Conservation (phyloP, 768 basidiomycete genomes). For the Tulasnella sp. region DNA sequence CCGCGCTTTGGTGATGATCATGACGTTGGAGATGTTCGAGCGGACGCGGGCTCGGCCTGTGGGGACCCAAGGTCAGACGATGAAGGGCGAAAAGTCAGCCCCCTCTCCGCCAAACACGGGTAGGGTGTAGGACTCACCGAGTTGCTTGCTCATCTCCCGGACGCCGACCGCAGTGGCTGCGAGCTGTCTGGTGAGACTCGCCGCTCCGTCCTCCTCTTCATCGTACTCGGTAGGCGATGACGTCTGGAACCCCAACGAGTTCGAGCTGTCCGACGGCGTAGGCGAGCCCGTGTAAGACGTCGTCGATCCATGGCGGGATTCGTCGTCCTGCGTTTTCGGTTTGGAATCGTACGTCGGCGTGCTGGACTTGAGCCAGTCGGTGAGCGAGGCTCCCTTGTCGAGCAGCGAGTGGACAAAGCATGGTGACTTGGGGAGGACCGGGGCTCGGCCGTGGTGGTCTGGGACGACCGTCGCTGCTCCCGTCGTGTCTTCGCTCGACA, state of each 20-base stretch:
- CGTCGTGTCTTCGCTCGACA: background rate
- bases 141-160: conserved; percentile 96
- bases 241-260: conserved; percentile 13
- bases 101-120: too few relatives aligned
- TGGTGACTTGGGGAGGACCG: conserved; percentile 45
- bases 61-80: background rate
- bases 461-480: conserved; percentile 14
- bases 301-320: conserved; percentile 35
- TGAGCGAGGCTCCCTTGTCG: conserved; percentile 65
- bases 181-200: conserved; percentile 79
- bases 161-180: conserved; percentile 97
- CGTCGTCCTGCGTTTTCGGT: background rate
- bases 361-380: conserved; percentile 51
- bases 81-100: conserved; percentile 10
- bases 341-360: conserved; percentile 19
- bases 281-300: conserved; percentile 24
- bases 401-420: conserved; percentile 92
- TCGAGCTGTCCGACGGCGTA: conserved; percentile 3
- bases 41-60: conserved; percentile 84
- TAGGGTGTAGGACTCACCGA: conserved; percentile 47
- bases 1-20: conserved; percentile 95
- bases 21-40: conserved; percentile 81
- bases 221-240: conserved; percentile 21
- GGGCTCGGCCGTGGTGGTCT: conserved; percentile 16
- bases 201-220: conserved; percentile 46